These are phyloP conservation scores for Zea luxurians DNA, from an alignment of 176 grass and related monocot genomes.

Conservation along the genomic window DNA sequence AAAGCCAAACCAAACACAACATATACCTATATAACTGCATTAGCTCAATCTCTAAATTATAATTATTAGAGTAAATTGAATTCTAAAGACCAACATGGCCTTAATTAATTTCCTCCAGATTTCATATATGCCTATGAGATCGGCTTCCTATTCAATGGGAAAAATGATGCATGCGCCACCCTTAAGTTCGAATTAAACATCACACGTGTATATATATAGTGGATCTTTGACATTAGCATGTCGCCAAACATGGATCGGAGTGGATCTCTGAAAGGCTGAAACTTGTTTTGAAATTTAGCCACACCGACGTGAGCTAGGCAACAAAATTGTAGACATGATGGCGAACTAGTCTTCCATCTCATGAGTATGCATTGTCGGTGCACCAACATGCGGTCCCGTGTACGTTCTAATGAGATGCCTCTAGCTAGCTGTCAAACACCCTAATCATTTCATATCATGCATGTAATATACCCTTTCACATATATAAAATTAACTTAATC, in stretches of 20 bases:
- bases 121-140: background rate
- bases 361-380: slow-evolving; percentile 59
- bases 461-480: no score
- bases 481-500: no score
- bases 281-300: slow-evolving; percentile 41
- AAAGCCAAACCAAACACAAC: no score
- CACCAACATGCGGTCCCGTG: slow-evolving; percentile 46
- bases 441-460: background rate
- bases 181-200: background rate
- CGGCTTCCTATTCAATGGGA: background rate
- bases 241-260: background rate
- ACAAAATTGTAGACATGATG: slow-evolving; percentile 49
- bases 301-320: slow-evolving; percentile 23
- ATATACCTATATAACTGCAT: no score
- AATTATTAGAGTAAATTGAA: no score
- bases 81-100: no score
- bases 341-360: slow-evolving; percentile 34
- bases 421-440: background rate
- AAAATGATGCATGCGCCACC: background rate
- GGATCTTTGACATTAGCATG: background rate
- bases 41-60: no score
- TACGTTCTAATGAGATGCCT: background rate
- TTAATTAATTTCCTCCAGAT: no score
- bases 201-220: background rate
- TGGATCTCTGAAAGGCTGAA: slow-evolving; percentile 13